Conservation (phyloP, 2,329 filamentous ascomycete genomes). For the Elsinoe fawcettii region DNA sequence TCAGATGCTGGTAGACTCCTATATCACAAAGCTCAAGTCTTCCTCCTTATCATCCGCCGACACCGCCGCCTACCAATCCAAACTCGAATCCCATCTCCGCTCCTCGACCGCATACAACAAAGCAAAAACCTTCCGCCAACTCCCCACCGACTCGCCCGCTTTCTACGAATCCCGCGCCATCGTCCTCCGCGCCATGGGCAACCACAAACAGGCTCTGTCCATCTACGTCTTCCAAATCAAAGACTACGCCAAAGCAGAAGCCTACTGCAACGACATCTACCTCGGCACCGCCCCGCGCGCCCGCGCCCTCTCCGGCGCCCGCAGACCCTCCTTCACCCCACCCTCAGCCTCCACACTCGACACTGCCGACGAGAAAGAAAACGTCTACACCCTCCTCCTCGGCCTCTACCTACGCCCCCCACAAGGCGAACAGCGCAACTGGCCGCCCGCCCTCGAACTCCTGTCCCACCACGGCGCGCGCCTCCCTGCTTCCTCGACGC, state of each 20-base stretch:
- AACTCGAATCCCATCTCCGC: slow-evolving; percentile 66
- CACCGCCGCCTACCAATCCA: slow-evolving; percentile 33
- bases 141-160: slow-evolving; percentile 71
- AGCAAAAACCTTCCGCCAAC: slow-evolving; percentile 57
- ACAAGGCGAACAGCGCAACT: slow-evolving; percentile 54
- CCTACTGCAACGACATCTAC: slow-evolving; percentile 91
- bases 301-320: neutral
- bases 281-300: slow-evolving; percentile 35
- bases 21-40: slow-evolving; percentile 48
- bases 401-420: slow-evolving; percentile 82
- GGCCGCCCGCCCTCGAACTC: slow-evolving; percentile 72
- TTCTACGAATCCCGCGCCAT: slow-evolving; percentile 89
- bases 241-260: slow-evolving; percentile 83
- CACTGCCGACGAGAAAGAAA: slow-evolving; percentile 31
- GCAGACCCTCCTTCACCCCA: slow-evolving; percentile 1
- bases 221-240: slow-evolving; percentile 95
- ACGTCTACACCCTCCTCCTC: slow-evolving; percentile 87
- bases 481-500: slow-evolving; percentile 75
- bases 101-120: slow-evolving; percentile 70
- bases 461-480: slow-evolving; percentile 90
- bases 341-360: neutral
- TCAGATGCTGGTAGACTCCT: slow-evolving; percentile 69
- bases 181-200: slow-evolving; percentile 87
- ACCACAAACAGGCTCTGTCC: slow-evolving; percentile 90
- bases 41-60: slow-evolving; percentile 22